Evolutionary conservation across 1,284 basidiomycete genomes (phyloP), one percentile per base, ranked within the genome.

Genomic region (Cystobasidiaceae sp.): DNA sequence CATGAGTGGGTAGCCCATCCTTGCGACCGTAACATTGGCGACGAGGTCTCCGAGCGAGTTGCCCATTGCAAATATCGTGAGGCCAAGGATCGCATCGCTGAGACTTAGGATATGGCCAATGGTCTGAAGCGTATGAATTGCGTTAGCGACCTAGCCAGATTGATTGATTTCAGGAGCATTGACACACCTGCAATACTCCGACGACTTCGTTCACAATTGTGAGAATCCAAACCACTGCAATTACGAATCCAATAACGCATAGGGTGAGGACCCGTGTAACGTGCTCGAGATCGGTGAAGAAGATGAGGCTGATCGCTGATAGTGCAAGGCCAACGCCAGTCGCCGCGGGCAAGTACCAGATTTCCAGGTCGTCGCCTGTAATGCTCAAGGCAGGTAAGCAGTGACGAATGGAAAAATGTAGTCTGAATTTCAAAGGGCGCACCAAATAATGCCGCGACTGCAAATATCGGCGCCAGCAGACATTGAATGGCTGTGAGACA

Each of bases 41-140:
- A 98, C 93, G 19, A 97, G 83, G 77, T 98, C 94, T 0, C 93
- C 94, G 6, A 97, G 83, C 32, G 90, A 93, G 78, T 97, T 97
- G 23, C 94, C 94, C 33, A 97, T 83, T 0, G 93, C 94, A 73
- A 98, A 98, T 69, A 98, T 87, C 0, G 93, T 97, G 54, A 97
- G 79, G 2, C 94, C 94, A 58, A 98, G 88, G 74, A 98, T 94
- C 27, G 94, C 93, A 75, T 97, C 91, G n/a, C 90, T 93, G 25
- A 98, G 82, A 0, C 93, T 93, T 71, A 96, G 88, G 63, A 97
- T 89, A 76, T 88, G 85, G 17, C 93, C 94, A 71, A 96, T 87
- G 0, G 90, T 88, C 87, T 94, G 73, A 2, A 73, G 52, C 64
- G 73, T 5, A 33, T 19, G 43, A 4, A n/a, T n/a, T n/a, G n/a